Conservation (phyloP, 805 yeast genomes). For the Kazachstania martiniae region DNA sequence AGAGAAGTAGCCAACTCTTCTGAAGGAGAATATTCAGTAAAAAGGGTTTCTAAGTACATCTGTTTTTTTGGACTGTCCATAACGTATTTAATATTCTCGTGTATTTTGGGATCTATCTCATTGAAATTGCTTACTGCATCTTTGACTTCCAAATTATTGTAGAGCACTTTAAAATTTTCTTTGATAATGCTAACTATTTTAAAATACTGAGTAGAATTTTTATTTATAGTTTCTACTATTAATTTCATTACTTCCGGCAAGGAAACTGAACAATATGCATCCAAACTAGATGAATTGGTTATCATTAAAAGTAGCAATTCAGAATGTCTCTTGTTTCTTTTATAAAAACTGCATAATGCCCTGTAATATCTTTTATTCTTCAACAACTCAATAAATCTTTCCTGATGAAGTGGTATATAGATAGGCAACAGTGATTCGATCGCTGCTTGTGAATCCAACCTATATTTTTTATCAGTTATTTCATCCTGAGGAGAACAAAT, state of each 20-base stretch:
- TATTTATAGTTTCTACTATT: too few species aligned
- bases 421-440: conserved; percentile 58
- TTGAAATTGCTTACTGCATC: conserved; percentile 5
- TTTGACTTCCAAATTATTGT: conserved; percentile 3
- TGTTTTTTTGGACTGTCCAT: too few species aligned
- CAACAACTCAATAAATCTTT: conserved; percentile 28
- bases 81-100: too few species aligned
- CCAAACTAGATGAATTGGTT: too few species aligned
- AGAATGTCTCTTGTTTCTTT: conserved; percentile 7
- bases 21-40: too few species aligned
- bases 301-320: conserved; percentile 6
- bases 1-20: conserved; percentile 7
- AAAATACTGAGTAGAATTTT: too few species aligned
- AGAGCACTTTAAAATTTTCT: conserved; percentile 8
- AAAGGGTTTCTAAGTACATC: too few species aligned
- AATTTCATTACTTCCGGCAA: too few species aligned
- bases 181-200: conserved; percentile 5
- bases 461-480: background rate
- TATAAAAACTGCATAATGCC: conserved; percentile 17
- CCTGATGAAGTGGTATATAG: conserved; percentile 48
- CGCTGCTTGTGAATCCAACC: conserved; percentile 40
- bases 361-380: conserved; percentile 14
- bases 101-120: conserved; percentile 13
- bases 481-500: too few species aligned
- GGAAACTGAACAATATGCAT: too few species aligned